Conservation (phyloP, 1,139 yeast species). For the Saccharomyces hybrid region DNA sequence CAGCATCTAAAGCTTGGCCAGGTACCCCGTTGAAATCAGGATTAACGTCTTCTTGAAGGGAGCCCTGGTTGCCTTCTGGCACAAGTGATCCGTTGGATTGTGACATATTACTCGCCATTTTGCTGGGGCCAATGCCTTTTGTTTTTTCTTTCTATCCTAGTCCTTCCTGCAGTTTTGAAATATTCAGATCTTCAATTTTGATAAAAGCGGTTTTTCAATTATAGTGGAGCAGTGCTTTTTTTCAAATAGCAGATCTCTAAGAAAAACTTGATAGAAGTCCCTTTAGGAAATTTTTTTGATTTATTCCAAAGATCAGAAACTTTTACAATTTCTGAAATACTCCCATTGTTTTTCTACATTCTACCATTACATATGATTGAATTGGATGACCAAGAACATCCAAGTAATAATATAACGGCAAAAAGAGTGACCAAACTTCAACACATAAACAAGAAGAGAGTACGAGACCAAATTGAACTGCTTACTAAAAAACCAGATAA, state of each 20-base stretch:
- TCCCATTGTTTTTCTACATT: not conserved
- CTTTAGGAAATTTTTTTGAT: not conserved
- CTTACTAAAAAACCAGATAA: constrained; percentile 26
- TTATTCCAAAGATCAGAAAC: not conserved
- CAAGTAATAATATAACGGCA: not conserved
- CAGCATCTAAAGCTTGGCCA: constrained; percentile 50
- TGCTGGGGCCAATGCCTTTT: no score
- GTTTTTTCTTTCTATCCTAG: not conserved
- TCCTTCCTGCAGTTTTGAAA: not conserved
- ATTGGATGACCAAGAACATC: not conserved
- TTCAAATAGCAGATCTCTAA: not conserved
- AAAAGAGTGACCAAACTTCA: constrained; percentile 17
- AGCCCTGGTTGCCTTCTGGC: constrained; percentile 5
- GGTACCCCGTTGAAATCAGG: constrained; percentile 41
- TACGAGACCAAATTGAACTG: constrained; percentile 27
- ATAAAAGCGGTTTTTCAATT: not conserved
- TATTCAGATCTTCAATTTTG: not conserved
- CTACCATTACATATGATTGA: not conserved
- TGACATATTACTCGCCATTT: constrained; percentile 3
- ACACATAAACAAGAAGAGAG: constrained; percentile 13
- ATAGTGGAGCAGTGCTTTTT: not conserved
- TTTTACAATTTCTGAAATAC: not conserved
- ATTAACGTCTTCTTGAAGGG: constrained; percentile 16
- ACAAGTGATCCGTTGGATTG: constrained; percentile 5
- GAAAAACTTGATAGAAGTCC: no score